A percentile compares a stretch with the other conserved stretches of the same genome.
Evolutionary conservation across 805 yeast genomes (phyloP).

Genomic region (Myxozyma sirexii): DNA sequence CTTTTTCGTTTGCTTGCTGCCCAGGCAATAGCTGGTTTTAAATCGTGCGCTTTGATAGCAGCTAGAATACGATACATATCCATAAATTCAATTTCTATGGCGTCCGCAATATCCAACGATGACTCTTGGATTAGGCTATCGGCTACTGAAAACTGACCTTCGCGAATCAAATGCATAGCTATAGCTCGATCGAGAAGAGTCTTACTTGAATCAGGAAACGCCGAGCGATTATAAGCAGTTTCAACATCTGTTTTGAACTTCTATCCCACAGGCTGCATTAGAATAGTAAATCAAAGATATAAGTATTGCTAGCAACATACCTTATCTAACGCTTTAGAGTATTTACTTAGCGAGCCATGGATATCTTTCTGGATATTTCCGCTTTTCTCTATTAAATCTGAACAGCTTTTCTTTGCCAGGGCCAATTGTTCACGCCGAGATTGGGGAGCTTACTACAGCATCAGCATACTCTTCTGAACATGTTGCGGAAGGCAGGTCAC

Average conservation of each 20-base stretch:
- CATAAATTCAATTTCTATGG: constrained; percentile 45
- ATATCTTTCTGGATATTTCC: constrained; percentile 38
- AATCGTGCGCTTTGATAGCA: constrained; percentile 44
- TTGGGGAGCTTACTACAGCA: constrained; percentile 16
- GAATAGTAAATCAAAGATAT: background rate
- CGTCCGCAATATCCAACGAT: constrained; percentile 37
- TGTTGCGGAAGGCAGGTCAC: background rate
- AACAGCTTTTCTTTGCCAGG: constrained; percentile 15
- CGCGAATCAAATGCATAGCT: constrained; percentile 51
- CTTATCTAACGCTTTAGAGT: constrained; percentile 43
- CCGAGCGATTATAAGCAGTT: constrained; percentile 23
- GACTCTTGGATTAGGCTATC: constrained; percentile 41
- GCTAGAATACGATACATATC: constrained; percentile 50
- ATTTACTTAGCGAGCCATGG: constrained; percentile 39
- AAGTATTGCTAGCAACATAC: constrained; percentile 27
- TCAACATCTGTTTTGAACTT: constrained; percentile 30
- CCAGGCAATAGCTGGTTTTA: constrained; percentile 57
- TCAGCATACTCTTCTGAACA: constrained; percentile 5
- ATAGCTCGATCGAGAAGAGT: constrained; percentile 48
- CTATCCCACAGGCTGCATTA: constrained; percentile 1
- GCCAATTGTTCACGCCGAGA: constrained; percentile 27
- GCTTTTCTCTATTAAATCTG: constrained; percentile 32
- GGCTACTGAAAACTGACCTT: constrained; percentile 50
- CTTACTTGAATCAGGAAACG: constrained; percentile 32
- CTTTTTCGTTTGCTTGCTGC: constrained; percentile 39